Conservation (phyloP, 192 early-diverging fungal genomes). For the Gigaspora rosea region DNA sequence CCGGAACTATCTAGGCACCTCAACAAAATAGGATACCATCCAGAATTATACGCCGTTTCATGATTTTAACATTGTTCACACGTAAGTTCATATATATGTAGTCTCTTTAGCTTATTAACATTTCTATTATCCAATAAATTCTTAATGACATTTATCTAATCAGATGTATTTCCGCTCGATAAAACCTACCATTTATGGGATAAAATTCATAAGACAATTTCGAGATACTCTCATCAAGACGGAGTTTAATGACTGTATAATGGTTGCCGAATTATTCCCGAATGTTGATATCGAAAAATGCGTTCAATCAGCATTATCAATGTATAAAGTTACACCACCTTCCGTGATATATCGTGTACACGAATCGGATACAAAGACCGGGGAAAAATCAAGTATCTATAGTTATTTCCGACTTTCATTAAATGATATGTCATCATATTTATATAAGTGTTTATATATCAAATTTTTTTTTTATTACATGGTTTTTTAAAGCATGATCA, state of each 20-base stretch:
- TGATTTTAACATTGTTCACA: constrained; percentile 86
- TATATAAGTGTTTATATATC: not conserved
- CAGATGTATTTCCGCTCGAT: constrained; percentile 81
- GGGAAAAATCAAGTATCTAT: not conserved
- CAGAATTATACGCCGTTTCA: constrained; percentile 77
- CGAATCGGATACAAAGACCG: constrained; percentile 37
- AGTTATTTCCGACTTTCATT: not conserved
- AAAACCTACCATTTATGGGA: constrained; percentile 84
- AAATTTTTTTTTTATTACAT: not conserved
- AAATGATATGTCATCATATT: not conserved
- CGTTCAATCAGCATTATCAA: constrained; percentile 57
- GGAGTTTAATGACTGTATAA: constrained; percentile 71
- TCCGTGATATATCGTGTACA: constrained; percentile 48
- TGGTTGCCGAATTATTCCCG: constrained; percentile 59
- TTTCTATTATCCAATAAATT: not conserved
- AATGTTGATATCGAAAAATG: constrained; percentile 75
- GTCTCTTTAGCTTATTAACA: not conserved
- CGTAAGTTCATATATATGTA: constrained; percentile 50
- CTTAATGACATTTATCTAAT: not conserved
- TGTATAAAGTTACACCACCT: constrained; percentile 72
- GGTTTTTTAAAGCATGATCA: constrained; percentile 1
- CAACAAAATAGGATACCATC: constrained; percentile 59
- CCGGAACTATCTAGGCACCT: constrained; percentile 70
- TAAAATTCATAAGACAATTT: constrained; percentile 65
- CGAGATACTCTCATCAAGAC: constrained; percentile 58